Base-by-base conservation (phyloP, 164 flowering plant species). In the Vitis cinerea region DNA sequence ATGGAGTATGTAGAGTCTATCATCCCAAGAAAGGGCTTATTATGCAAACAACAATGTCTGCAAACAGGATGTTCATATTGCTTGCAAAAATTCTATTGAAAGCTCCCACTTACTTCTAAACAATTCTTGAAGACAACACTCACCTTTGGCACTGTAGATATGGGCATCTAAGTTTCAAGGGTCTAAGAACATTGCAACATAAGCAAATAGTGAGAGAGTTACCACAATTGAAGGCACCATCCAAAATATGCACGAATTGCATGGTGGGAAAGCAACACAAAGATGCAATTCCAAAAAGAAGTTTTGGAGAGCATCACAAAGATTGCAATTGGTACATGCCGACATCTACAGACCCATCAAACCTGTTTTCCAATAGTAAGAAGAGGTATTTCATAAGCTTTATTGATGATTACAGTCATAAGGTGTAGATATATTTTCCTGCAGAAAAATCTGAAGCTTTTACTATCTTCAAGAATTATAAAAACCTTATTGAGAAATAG, bases 81-180 rank as follows among this genome's bases (percentile, higher is more conserved):
- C 44, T 4, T 31, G 6, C 7, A 6, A 31, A 6, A 31, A 6
- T 31, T 31, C 0, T 31, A 0, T 4, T 0, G 4, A 31, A 6
- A 1, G 44, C 44, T 31, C 44, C 8, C 8, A 31, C 44, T 31
- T 31, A 8, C 44, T 31, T 31, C 7, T 0, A 4, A 6, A 31
- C 5, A 31, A 31, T 6, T 31, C 44, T 31, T 31, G 44, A 31
- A 31, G 5, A 31, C 5, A 31, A 31, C 44, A 31, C 44, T 31
- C 44, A 31, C 7, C 7, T 31, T 4, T 31, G 44, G 44, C 44
- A 31, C 2, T 37, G 7, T 3, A 58, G 68, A 3, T 67, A 27
- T 61, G 76, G 72, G 11, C 72, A 68, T 50, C 27, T 68, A 6
- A 73, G 51, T 37, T 56, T 48, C 31, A 50, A 61, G 19, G 67